Evolutionary conservation across 2,329 filamentous ascomycete species (phyloP), one percentile per base, ranked within the genome.

Genomic region (Exophiala viscosa): DNA sequence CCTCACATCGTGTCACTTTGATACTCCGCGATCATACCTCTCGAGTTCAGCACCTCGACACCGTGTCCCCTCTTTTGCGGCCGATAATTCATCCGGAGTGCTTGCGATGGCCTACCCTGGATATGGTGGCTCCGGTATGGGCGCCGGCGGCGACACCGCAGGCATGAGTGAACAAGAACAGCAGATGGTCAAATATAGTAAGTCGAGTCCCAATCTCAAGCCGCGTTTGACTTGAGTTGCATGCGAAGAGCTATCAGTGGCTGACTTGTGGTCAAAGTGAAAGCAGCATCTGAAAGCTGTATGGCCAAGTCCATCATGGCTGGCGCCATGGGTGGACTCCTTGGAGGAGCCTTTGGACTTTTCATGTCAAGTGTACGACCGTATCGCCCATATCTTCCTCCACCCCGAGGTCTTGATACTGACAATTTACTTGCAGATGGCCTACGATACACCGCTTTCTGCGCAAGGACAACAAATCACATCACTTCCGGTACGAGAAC

Each of bases 321-420:
- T 0, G 93, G 92, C 52, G 88, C 87, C 18, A 95, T 95, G 83
- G 93, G 93, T 13, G 96, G 96, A 65, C 93, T 86, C 34, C 85
- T 99, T 61, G 93, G 93, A 58, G 93, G 90, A 65, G 77, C 95
- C 39, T 99, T 99, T 64, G 93, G 93, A 62, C 81, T 97, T 65
- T 99, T 99, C 77, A 99, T 97, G 92, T 90, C 91, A 54, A 93
- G 88, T 95, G 49, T 49, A 45, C 45, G 45, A 18, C 40, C 34
- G 41, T 39, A 10, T 15, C 1, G 10, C 20, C 35, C 42, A 14
- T 28, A 15, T 11, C 50, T 39, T 23, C 3, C 3, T 1, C 23
- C 1, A 5, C 23, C 3, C 23, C 1, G 5, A 28, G 23, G 8
- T 28, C 3, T 1, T 4, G 2, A 4, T 28, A 23, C 38, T 52